Base-by-base conservation (phyloP, 768 basidiomycete genomes). In the Leccinum olivaceopallidum region DNA sequence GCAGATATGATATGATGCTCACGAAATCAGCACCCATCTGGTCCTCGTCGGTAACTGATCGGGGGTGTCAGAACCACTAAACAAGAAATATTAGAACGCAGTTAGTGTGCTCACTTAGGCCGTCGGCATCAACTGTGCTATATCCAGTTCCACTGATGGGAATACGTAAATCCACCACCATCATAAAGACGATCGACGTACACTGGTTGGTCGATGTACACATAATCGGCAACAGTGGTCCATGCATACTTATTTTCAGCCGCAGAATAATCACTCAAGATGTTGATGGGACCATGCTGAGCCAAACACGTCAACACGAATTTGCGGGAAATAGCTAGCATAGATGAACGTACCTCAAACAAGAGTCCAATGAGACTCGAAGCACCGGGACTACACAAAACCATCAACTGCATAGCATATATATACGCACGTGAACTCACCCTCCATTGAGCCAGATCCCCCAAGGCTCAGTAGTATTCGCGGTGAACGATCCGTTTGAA, bases 131-230 rank as follows among this genome's bases (percentile, higher is more conserved):
- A 13, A 80, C 82, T 5, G 88, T 90, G 10, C 86, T 79, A 66
- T 76, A 88, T 2, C 88, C 88, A 13, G 78, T 78, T n/a, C 87
- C 88, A 22, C 83, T 82, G 61, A 36, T 26, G 22, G 13, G 22
- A n/a, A 60, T n/a, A 42, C 4, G 39, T 64, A 65, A 56, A 30
- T 3, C 2, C 12, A 7, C 3, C 1, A 5, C 3, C 1, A 5
- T 1, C 9, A 47, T 32, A 28, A 30, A 32, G 8, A 34, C 2
- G 24, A 16, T 9, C 6, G 49, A 65, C 77, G 2, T 68, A 76
- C 68, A 86, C 87, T 55, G 88, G 89, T 59, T 89, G 85, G 65
- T 90, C 89, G 51, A 90, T 76, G 85, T 85, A 89, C 54, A 90
- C 80, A 63, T 83, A 85, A 37, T 60, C 66, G 5, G 85, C 81